Evolutionary conservation across 208 protist genomes (phyloP), one percentile per base, ranked within the genome.

Genomic region (Trypanosoma cruzi): DNA sequence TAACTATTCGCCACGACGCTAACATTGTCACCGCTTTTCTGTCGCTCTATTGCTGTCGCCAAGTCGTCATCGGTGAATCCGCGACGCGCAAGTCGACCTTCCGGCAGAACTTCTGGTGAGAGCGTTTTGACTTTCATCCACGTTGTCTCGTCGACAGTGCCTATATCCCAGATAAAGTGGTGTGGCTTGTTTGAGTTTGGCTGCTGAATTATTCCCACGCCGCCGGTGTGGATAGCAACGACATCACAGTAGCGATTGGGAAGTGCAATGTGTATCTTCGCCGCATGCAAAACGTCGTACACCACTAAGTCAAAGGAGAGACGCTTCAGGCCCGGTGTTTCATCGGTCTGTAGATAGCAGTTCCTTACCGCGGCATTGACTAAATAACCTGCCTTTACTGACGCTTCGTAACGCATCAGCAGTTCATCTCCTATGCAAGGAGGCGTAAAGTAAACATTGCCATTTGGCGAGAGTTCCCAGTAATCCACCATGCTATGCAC

Each of bases 191-290:
- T 57, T 26, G 56, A 20, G 29, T 73, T 63, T 54, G 59, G 71
- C 46, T 68, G 57, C 1, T 70, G 34, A 42, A 84, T 49, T 37
- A 44, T 28, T 40, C 79, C 88, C 8, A 93, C 63, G 11, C 84
- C 79, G 28, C 79, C 65, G 13, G 80, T 86, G 74, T 77, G 61
- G 29, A 77, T 74, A 32, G 64, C 68, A 42, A 82, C 67, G 13
- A 93, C 31, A 13, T 83, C 75, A 60, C 77, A 90, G 67, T 81
- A 68, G 20, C 77, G 75, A 68, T 80, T 81, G 13, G 88, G 88
- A 44, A 93, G 77, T 32, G 71, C 65, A 26, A 93, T 73, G 42
- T 75, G 56, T 36, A 93, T 71, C 20, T 75, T 71, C 8, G 71
- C 73, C 4, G 62, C 68, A 56, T 84, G 80, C 24, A 84, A 60